Evolutionary conservation across 352 stramenopile species (phyloP).

Genomic region (Phytophthora tubulina): DNA sequence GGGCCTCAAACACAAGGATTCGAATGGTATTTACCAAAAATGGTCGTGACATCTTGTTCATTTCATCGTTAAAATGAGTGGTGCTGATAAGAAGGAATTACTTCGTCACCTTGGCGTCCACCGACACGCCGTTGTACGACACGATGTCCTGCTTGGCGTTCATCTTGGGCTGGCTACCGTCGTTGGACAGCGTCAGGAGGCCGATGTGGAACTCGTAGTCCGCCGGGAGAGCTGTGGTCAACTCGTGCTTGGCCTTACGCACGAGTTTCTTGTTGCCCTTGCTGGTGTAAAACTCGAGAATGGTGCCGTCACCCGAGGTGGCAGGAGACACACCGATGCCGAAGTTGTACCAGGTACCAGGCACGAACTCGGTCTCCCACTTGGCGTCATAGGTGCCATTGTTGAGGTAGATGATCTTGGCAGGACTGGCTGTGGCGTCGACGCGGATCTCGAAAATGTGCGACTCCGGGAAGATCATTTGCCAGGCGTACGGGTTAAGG

Average conservation of each 20-base stretch:
- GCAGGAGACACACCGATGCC: conserved; percentile 50
- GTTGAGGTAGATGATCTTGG: conserved; percentile 58
- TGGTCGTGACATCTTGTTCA: too few species aligned
- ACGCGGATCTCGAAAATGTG: conserved; percentile 65
- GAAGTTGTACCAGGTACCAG: conserved; percentile 23
- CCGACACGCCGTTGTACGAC: conserved; percentile 54
- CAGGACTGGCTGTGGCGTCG: conserved; percentile 42
- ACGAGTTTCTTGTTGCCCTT: conserved; percentile 42
- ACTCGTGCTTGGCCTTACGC: conserved; percentile 37
- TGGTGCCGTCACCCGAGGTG: conserved; percentile 17
- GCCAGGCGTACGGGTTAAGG: conserved; percentile 47
- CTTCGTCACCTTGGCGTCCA: conserved; percentile 32
- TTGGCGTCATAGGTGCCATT: conserved; percentile 43
- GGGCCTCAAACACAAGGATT: too few species aligned
- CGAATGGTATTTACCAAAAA: too few species aligned
- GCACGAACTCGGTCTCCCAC: conserved; percentile 56
- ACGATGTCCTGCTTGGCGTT: conserved; percentile 46
- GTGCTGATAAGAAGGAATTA: background rate
- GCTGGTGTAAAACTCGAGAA: conserved; percentile 57
- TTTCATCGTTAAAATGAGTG: too few species aligned
- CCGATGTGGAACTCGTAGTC: conserved; percentile 54
- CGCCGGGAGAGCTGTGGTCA: background rate
- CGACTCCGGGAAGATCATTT: conserved; percentile 43
- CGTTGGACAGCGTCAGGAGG: conserved; percentile 52
- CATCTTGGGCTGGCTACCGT: conserved; percentile 45